Evolutionary conservation across 495 filamentous ascomycete genomes (phyloP).

Genomic region (Oidiodendron maius): DNA sequence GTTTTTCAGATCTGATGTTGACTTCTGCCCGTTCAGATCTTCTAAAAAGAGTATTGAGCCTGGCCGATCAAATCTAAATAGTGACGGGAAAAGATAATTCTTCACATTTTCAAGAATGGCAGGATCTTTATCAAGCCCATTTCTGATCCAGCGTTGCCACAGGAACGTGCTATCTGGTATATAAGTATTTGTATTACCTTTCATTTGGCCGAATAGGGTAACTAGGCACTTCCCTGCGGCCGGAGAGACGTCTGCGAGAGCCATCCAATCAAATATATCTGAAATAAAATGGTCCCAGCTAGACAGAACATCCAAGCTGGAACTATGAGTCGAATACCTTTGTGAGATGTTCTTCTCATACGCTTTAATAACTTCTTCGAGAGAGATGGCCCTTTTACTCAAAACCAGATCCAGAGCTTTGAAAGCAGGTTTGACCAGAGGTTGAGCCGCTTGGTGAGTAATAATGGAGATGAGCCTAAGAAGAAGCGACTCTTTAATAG

Average conservation of each 20-base stretch:
- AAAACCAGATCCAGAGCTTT: conserved; percentile 56
- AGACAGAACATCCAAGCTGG: neutral
- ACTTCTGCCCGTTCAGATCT: conserved; percentile 29
- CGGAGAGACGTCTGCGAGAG: conserved; percentile 54
- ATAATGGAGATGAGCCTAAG: conserved; percentile 42
- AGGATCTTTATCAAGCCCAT: conserved; percentile 37
- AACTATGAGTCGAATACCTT: neutral
- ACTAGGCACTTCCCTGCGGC: conserved; percentile 60
- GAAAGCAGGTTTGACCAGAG: conserved; percentile 56
- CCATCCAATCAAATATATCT: conserved; percentile 55
- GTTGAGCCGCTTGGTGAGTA: conserved; percentile 40
- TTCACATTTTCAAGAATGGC: conserved; percentile 60
- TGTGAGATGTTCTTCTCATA: conserved; percentile 23
- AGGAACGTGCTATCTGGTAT: conserved; percentile 22
- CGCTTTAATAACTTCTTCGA: conserved; percentile 29
- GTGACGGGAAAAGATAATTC: conserved; percentile 63
- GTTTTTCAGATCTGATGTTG: conserved; percentile 35
- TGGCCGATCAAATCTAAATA: conserved; percentile 55
- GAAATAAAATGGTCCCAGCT: conserved; percentile 38
- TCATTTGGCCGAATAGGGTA: conserved; percentile 46
- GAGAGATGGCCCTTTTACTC: conserved; percentile 40
- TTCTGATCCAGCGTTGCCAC: conserved; percentile 45
- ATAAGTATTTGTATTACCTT: conserved; percentile 24
- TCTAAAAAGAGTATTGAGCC: conserved; percentile 54
- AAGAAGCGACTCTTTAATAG: conserved; percentile 34